Evolutionary conservation across 106 monocot genomes (phyloP).

Genomic region (Dactylorhiza incarnata): DNA sequence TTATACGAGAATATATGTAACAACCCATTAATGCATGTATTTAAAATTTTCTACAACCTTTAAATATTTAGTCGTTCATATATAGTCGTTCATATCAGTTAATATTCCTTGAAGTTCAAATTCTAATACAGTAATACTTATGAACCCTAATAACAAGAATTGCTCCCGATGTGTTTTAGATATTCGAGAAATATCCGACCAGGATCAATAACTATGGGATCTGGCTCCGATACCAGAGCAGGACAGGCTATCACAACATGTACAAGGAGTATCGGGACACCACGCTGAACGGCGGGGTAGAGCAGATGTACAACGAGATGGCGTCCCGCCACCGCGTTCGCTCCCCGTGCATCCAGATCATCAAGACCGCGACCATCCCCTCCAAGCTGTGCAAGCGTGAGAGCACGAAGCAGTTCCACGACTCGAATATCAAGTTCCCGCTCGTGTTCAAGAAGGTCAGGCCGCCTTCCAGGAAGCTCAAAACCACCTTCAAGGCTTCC

Average conservation of each 20-base stretch:
- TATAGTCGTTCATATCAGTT: too few relatives aligned
- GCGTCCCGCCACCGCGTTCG: constrained; percentile 79
- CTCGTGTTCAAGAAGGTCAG: constrained; percentile 66
- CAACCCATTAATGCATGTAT: too few relatives aligned
- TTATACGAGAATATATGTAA: too few relatives aligned
- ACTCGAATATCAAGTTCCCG: constrained; percentile 74
- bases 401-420: constrained; percentile 80
- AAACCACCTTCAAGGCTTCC: constrained; percentile 80
- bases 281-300: constrained; percentile 68
- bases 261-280: constrained; percentile 90
- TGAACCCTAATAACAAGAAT: background rate
- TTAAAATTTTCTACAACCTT: too few relatives aligned
- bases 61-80: too few relatives aligned
- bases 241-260: constrained; percentile 91
- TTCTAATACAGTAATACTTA: too few relatives aligned
- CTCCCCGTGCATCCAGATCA: constrained; percentile 74
- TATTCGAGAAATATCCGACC: constrained; percentile 69
- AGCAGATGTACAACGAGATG: constrained; percentile 92
- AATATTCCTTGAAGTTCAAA: too few relatives aligned
- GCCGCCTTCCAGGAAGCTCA: constrained; percentile 68
- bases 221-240: constrained; percentile 81
- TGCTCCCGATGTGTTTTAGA: constrained; percentile 21
- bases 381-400: constrained; percentile 76
- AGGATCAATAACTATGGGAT: constrained; percentile 82
- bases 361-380: constrained; percentile 71